A percentile compares a stretch with the other conserved stretches of the same genome.
Conservation (phyloP, 2,329 filamentous ascomycete genomes). For the Torrubiellomyces zombiae region DNA sequence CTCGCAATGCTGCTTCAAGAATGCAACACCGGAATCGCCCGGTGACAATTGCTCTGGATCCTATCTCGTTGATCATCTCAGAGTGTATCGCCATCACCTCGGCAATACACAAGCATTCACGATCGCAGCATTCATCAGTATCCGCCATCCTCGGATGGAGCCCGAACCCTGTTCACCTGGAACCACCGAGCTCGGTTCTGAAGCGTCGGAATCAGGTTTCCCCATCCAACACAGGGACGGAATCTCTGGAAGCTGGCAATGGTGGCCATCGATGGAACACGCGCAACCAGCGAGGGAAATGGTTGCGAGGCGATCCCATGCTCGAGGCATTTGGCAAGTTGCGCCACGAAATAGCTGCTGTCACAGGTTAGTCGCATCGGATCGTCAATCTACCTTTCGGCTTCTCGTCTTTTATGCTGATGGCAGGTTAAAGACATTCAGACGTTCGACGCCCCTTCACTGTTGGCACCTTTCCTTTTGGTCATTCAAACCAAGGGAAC, state of each 20-base stretch:
- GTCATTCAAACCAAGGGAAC: slow-evolving; percentile 94
- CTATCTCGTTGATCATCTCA: slow-evolving; percentile 84
- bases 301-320: slow-evolving; percentile 91
- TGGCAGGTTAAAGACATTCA: slow-evolving; percentile 51
- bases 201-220: slow-evolving; percentile 25
- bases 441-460: slow-evolving; percentile 71
- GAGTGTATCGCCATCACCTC: slow-evolving; percentile 98
- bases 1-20: slow-evolving; percentile 21
- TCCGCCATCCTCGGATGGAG: slow-evolving; percentile 81
- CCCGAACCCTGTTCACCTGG: slow-evolving; percentile 39
- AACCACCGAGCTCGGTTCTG: slow-evolving; percentile 25
- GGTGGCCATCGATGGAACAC: slow-evolving; percentile 82
- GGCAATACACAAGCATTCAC: slow-evolving; percentile 92
- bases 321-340: slow-evolving; percentile 89
- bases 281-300: slow-evolving; percentile 87
- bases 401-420: background rate
- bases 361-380: slow-evolving; percentile 45
- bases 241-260: slow-evolving; percentile 25
- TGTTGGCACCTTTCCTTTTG: slow-evolving; percentile 87
- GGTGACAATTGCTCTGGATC: slow-evolving; percentile 72
- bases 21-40: slow-evolving; percentile 45
- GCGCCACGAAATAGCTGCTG: slow-evolving; percentile 70
- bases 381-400: no score
- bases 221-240: slow-evolving; percentile 12
- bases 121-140: slow-evolving; percentile 90